Evolutionary conservation across 768 basidiomycete species (phyloP).

Genomic region (Porpolomopsis calyptriformis): DNA sequence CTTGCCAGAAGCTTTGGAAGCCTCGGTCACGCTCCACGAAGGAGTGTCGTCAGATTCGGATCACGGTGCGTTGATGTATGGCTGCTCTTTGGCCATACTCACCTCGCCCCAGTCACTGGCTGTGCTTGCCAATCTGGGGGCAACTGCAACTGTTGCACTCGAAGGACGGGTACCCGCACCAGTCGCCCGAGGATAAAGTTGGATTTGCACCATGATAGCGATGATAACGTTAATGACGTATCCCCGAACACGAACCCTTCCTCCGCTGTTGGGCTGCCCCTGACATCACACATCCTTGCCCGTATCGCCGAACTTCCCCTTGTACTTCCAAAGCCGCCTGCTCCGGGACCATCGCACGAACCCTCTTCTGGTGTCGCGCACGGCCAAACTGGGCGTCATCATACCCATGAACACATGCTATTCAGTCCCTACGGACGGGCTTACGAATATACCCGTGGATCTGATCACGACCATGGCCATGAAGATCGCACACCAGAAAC

Average conservation of each 20-base stretch:
- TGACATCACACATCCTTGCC: conserved; percentile 35
- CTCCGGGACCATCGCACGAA: conserved; percentile 33
- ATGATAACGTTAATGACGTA: conserved; percentile 8
- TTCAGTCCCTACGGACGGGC: conserved; percentile 65
- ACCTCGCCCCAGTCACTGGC: conserved; percentile 39
- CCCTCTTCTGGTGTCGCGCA: conserved; percentile 37
- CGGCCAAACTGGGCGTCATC: conserved; percentile 32
- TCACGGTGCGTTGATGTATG: conserved; percentile 41
- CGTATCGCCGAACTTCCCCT: conserved; percentile 59
- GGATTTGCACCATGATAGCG: conserved; percentile 5
- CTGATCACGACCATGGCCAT: conserved; percentile 17
- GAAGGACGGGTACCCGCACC: conserved; percentile 32
- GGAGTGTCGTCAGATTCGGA: conserved; percentile 49
- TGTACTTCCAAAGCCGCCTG: conserved; percentile 51
- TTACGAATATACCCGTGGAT: conserved; percentile 37
- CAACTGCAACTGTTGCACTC: conserved; percentile 49
- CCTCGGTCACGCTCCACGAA: conserved; percentile 47
- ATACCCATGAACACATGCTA: conserved; percentile 37
- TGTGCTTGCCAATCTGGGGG: conserved; percentile 44
- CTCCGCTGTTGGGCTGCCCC: too few species aligned
- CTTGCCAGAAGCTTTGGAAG: conserved; percentile 59
- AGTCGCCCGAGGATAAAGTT: conserved; percentile 9
- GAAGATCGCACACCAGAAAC: conserved; percentile 19
- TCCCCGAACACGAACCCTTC: conserved; percentile 1
- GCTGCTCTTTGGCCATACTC: conserved; percentile 22